Evolutionary conservation across 192 early-diverging fungal genomes (phyloP), one percentile per base, ranked within the genome.

Genomic region (Rhizoclosmatium sp.): DNA sequence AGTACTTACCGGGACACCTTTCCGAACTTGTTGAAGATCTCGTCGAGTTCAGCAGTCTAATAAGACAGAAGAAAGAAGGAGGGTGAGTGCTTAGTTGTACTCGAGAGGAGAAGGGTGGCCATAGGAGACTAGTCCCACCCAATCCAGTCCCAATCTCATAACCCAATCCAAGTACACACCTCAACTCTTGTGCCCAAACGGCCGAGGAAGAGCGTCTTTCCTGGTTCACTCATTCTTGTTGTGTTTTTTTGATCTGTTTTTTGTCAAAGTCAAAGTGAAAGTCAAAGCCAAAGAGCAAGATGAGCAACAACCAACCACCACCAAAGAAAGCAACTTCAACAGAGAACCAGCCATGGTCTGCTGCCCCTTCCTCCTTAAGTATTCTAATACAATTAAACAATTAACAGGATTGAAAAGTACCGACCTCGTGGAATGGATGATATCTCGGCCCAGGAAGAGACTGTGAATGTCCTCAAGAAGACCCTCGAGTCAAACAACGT

Each of bases 401-500:
- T 31, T 31, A 31, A 14, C 71, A 76, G 96, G 96, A 91, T 98
- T 46, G 96, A 98, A 82, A 96, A 97, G 86, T 98, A 98, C 84
- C 93, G 97, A 3, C 97, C 97, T 44, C 93, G 92, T 49, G 89
- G 91, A 46, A 94, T 99, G 75, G 84, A 92, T 75, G 93, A 96
- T 62, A 89, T 99, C 59, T 83, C 92, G n/a, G 92, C 96, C 2
- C 97, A 99, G 80, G 95, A 95, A 76, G 93, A 98, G 69, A 92
- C 92, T 3, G 93, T 97, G 2, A 84, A 89, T 12, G 94, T 97
- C 0, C 88, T 98, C 49, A 90, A 89, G 78, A 94, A 92, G 67
- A 91, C 95, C 4, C 81, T 99, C n/a, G 89, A 92, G 73, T 94
- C 96, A 3, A 88, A 95, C 66, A 97, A 99, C 83, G 94, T 95